Conservation (phyloP, 2,329 filamentous ascomycete species). For the Bertia moriformis region DNA sequence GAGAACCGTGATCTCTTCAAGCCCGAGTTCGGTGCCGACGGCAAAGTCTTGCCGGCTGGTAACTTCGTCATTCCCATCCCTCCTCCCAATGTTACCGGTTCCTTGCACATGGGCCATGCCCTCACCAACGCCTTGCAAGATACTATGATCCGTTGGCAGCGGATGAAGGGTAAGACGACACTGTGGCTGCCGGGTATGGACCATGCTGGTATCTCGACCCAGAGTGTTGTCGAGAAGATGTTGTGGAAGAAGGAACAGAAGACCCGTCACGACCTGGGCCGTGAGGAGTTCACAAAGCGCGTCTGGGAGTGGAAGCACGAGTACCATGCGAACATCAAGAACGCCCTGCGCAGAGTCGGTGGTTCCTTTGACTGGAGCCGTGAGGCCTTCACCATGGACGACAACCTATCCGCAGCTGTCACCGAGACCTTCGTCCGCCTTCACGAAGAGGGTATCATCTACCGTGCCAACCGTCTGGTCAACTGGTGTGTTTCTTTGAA, state of each 20-base stretch:
- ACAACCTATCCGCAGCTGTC: constrained; percentile 68
- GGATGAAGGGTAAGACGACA: constrained; percentile 80
- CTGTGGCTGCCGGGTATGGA: constrained; percentile 85
- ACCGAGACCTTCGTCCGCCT: constrained; percentile 79
- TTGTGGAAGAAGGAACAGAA: constrained; percentile 75
- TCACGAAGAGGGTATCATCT: constrained; percentile 86
- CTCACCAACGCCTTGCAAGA: constrained; percentile 50
- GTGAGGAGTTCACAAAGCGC: constrained; percentile 62
- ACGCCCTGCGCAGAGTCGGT: constrained; percentile 68
- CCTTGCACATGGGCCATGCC: constrained; percentile 83
- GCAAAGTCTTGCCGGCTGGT: constrained; percentile 65
- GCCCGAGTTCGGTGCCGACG: constrained; percentile 64
- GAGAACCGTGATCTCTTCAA: constrained; percentile 89
- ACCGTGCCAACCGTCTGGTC: constrained; percentile 80
- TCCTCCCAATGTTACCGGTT: constrained; percentile 89
- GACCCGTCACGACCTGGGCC: constrained; percentile 80
- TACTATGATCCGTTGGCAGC: constrained; percentile 73
- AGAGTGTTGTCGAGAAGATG: constrained; percentile 95
- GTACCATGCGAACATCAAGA: constrained; percentile 83
- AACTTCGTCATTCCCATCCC: constrained; percentile 87
- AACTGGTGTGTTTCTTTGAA: constrained; percentile 90
- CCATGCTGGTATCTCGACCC: constrained; percentile 91
- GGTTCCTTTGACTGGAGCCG: constrained; percentile 86
- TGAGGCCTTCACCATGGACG: constrained; percentile 93
- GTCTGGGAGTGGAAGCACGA: constrained; percentile 94